Evolutionary conservation across 305 asterid species (phyloP), one percentile per base, ranked within the genome.

Genomic region (Fraxinus albicans): DNA sequence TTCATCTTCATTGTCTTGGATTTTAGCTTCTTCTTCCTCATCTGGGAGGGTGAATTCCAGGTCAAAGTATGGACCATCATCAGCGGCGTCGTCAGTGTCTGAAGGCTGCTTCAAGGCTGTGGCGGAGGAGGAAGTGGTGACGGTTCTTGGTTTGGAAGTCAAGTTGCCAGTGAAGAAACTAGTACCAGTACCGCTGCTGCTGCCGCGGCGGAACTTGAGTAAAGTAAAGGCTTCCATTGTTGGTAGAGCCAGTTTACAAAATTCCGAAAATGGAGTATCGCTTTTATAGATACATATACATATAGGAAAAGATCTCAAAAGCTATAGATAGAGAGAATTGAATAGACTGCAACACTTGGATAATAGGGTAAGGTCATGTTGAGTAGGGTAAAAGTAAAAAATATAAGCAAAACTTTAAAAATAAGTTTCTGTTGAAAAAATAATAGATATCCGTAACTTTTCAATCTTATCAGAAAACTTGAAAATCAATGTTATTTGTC

Each of bases 61-160:
- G 89, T 89, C 92, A 63, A 89, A 89, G 77, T 86, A 89, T 0
- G 92, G 90, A 2, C 92, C 92, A 3, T 89, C 89, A n/a, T 85
- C 85, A n/a, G 82, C 33, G 42, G 69, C 77, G 3, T 79, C 76
- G 12, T 79, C 87, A 0, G 83, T 58, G 29, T 65, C 82, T 5
- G 88, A 80, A 63, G 83, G 76, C 1, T 81, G 65, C 69, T 79
- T 60, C 17, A 78, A 83, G 15, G 53, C 17, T 1, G 53, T 44
- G 53, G 53, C n/a, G 1, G 53, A 44, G 53, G 53, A 10, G 15
- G 53, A 44, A 12, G 4, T 44, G n/a, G 75, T 33, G 19, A 70
- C 17, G 15, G 77, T 55, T 53, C 69, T 65, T 38, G 77, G 8
- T 65, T 70, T 75, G 35, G 79, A 19, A 44, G 33, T 29, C 55